A percentile compares a stretch with the other conserved stretches of the same genome.
Evolutionary conservation across 1,139 yeast genomes (phyloP).

Genomic region (Lodderomyces pseudojiufengensis): DNA sequence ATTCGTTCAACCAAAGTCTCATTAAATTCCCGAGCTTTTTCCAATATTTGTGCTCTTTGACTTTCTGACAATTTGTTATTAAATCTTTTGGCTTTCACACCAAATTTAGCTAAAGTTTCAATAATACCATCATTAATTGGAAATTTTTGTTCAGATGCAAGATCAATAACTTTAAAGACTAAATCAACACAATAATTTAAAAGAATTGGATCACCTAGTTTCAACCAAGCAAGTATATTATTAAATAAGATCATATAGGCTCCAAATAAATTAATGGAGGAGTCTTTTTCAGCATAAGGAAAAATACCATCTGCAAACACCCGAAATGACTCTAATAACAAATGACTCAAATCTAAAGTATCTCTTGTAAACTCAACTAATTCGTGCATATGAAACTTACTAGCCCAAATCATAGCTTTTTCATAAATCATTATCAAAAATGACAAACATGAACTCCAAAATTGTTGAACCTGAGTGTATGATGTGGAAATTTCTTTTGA

Average conservation of each 20-base stretch:
- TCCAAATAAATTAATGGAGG: slow-evolving; percentile 22
- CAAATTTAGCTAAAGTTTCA: slow-evolving; percentile 54
- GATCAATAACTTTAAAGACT: slow-evolving; percentile 62
- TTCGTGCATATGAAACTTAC: slow-evolving; percentile 50
- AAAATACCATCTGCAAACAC: slow-evolving; percentile 41
- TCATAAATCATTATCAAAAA: slow-evolving; percentile 67
- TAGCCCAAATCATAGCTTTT: slow-evolving; percentile 73
- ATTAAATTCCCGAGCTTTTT: slow-evolving; percentile 56
- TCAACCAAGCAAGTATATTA: slow-evolving; percentile 70
- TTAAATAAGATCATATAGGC: slow-evolving; percentile 50
- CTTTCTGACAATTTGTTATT: slow-evolving; percentile 60
- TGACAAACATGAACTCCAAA: slow-evolving; percentile 72
- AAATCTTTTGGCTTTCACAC: slow-evolving; percentile 60
- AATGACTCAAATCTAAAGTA: slow-evolving; percentile 73
- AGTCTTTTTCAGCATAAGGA: slow-evolving; percentile 10
- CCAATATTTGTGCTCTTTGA: slow-evolving; percentile 55
- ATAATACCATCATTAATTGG: slow-evolving; percentile 48
- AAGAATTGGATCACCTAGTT: slow-evolving; percentile 74
- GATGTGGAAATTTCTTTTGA: slow-evolving; percentile 13
- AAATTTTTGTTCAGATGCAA: slow-evolving; percentile 53
- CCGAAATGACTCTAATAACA: slow-evolving; percentile 62
- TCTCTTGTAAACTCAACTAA: slow-evolving; percentile 83
- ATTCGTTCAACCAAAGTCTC: slow-evolving; percentile 49
- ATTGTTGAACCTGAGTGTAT: slow-evolving; percentile 21
- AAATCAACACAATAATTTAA: slow-evolving; percentile 71